Percentiles rank a stretch among this genome's conserved stretches.
phyloP scores from a whole-genome alignment of 2,329 filamentous ascomycete genomes.

The Colletotrichum liaoningense region DNA sequence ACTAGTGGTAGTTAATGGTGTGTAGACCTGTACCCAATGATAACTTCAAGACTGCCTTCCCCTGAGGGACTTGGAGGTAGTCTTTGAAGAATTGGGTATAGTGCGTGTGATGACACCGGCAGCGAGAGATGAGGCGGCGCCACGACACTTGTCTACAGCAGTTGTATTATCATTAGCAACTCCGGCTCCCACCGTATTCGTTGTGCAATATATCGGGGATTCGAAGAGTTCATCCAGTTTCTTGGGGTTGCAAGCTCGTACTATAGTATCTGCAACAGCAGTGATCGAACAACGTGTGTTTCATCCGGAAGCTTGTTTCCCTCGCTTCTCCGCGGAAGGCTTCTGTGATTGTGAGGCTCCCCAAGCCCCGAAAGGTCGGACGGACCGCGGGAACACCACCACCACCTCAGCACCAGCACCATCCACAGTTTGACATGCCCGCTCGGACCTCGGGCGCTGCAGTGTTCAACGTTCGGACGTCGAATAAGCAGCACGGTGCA shows the following conservation, averaged over 20 bases:
- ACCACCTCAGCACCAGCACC: not conserved
- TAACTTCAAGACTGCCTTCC: not conserved
- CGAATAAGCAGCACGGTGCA: not conserved
- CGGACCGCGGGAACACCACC: not conserved
- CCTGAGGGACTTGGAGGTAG: not conserved
- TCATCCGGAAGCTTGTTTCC: constrained; percentile 4
- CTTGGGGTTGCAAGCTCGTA: not conserved
- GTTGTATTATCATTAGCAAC: not conserved
- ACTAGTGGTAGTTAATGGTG: not conserved
- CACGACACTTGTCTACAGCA: constrained; percentile 1
- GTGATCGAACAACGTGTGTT: not conserved
- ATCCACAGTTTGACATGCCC: constrained; percentile 24
- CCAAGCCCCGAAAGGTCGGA: not conserved
- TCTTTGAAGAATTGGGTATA: not conserved
- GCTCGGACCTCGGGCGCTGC: constrained; percentile 33
- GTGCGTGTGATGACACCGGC: not conserved
- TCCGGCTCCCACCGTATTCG: not conserved
- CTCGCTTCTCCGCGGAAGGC: not conserved
- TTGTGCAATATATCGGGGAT: not conserved
- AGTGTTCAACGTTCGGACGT: constrained; percentile 21
- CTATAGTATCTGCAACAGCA: not conserved
- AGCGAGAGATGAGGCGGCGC: constrained; percentile 2
- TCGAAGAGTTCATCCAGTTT: not conserved
- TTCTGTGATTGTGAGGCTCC: not conserved
- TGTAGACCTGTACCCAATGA: not conserved